A percentile compares a stretch with the other conserved stretches of the same genome.
These are phyloP conservation scores for Fusarium tanahbumbuense DNA, from an alignment of 2,329 filamentous ascomycete genomes.

Conservation along the genomic window DNA sequence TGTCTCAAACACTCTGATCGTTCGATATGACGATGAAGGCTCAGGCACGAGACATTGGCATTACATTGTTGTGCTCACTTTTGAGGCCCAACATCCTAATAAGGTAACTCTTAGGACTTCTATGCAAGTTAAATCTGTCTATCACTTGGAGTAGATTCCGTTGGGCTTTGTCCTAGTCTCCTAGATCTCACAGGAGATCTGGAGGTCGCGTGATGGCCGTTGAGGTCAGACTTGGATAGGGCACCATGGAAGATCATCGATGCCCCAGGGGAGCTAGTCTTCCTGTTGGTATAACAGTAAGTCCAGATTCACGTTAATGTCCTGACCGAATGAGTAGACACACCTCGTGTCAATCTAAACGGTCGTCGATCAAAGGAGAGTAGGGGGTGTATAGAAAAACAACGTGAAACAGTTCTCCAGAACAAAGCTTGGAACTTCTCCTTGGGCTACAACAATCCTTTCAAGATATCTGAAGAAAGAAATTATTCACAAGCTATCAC, in stretches of 20 bases:
- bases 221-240: constrained; percentile 1
- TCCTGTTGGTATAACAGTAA: constrained; percentile 14
- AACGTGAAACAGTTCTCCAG: background rate
- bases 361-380: background rate
- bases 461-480: background rate
- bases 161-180: background rate
- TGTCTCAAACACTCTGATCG: constrained; percentile 8
- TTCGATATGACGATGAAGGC: constrained; percentile 17
- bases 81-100: constrained; percentile 9
- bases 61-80: background rate
- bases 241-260: constrained; percentile 1
- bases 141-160: background rate
- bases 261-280: constrained; percentile 7
- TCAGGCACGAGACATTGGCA: constrained; percentile 12
- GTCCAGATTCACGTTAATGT: background rate
- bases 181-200: constrained; percentile 1
- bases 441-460: background rate
- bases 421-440: background rate
- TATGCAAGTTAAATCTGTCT: constrained; percentile 4
- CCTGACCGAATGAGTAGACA: background rate
- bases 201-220: background rate
- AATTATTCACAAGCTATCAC: too few relatives aligned
- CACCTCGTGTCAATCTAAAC: background rate
- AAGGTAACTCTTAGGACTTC: background rate
- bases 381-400: background rate